Base-by-base conservation (phyloP, 208 protist genomes). In the Borovskyia barvae region DNA sequence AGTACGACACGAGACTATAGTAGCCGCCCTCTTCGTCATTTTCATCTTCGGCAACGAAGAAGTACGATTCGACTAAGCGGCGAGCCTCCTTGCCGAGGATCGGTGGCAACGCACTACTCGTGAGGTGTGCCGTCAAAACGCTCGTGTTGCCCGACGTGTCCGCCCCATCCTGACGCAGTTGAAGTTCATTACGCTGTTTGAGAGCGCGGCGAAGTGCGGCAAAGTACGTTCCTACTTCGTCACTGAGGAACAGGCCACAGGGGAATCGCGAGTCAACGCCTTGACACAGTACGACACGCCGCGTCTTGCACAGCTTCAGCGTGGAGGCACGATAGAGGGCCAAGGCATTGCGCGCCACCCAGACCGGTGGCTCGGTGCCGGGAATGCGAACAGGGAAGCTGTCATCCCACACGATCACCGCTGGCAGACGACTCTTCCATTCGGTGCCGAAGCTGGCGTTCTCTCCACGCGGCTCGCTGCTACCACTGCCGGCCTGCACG, bases 331-430 rank as follows among this genome's bases (percentile, higher is more conserved):
- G 76, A 55, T 88, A 88, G 25, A 78, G 36, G 17, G 47, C 36
- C 43, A 85, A 50, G 61, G 50, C 51, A 52, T 68, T 74, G 12
- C 42, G 73, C n/a, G 73, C 81, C 33, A 88, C 61, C 77, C 81
- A 88, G 49, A 85, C 66, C 19, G 70, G 46, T 6, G 62, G 63
- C 28, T 63, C 59, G 26, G 57, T 53, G 46, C 39, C 48, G 3
- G 59, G 56, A 36, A 75, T 54, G 46, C 66, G 71, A 19, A 71
- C 75, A 2, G 86, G 86, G 54, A 86, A 93, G 53, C 79, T 82
- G 55, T 93, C 82, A 50, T 93, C 82, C 86, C 86, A 93, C 26
- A 81, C 67, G 29, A 93, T 73, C 26, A 81, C 59, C 0, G 75
- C 72, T 14, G 65, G 67, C 32, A 60, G 51, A n/a, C 33, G 52